Base-by-base conservation (phyloP, 371 early-diverging fungal species). In the Mortierella sp. region DNA sequence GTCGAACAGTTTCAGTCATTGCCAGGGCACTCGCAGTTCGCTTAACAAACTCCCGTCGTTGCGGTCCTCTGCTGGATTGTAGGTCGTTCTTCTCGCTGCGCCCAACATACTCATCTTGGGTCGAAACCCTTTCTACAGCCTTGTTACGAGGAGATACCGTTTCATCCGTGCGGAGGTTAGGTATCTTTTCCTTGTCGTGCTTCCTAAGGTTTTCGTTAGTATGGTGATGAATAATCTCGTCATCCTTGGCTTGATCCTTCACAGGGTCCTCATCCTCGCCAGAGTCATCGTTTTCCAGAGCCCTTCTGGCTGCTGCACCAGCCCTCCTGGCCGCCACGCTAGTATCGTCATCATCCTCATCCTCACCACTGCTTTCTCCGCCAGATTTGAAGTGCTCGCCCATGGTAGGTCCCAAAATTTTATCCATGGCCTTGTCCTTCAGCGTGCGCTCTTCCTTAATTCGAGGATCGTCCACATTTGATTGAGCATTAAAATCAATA, bases 351-450 rank as follows among this genome's bases (percentile, higher is more conserved):
- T 78, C 70, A 18, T 73, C 73, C 5, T 73, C 76, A 10, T 74
- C 75, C 55, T 84, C 85, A 3, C 68, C 73, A 37, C 83, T 77
- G 16, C 71, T 65, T 20, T 75, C 70, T 12, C 73, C 73, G 14
- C 68, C 58, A n/a, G 75, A 26, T 26, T 43, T 62, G 59, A 80
- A 80, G 40, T 74, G 75, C 24, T 80, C 80, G 22, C 64, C 68
- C 60, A 80, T 55, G 24, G 75, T 68, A 6, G 75, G 75, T 51
- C 80, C 80, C 45, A 80, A 51, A 51, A 81, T 67, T 67, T 76
- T 84, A 35, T 84, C 80, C 30, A 88, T 68, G 5, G 90, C 85
- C 64, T 88, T 87, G 32, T 89, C 89, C 39, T 86, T 78, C 20
- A 88, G 74, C 14, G 76, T 81, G 4, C 83, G 72, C 45, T 76